Evolutionary conservation across 768 basidiomycete genomes (phyloP).

Genomic region (Hericium coralloides): DNA sequence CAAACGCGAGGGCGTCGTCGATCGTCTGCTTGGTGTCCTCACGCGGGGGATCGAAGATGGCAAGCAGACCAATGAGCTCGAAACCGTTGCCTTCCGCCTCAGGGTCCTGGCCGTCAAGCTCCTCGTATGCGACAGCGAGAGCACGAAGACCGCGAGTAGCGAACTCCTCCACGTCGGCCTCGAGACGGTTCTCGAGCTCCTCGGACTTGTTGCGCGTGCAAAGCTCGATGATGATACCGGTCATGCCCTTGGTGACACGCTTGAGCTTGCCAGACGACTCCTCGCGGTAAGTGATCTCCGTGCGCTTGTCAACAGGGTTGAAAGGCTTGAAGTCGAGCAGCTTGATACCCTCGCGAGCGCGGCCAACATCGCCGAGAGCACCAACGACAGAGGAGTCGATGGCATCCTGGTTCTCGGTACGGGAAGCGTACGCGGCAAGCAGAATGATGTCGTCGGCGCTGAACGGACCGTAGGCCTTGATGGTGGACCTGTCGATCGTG

Average conservation of each 20-base stretch:
- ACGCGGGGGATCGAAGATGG: constrained; percentile 97
- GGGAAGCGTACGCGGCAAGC: constrained; percentile 91
- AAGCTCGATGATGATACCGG: constrained; percentile 94
- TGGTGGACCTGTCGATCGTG: constrained; percentile 88
- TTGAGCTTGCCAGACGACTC: constrained; percentile 92
- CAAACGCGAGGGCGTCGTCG: constrained; percentile 91
- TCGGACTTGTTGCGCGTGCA: constrained; percentile 97
- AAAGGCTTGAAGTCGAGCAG: constrained; percentile 99
- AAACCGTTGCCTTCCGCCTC: constrained; percentile 94
- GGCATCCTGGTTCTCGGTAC: constrained; percentile 98
- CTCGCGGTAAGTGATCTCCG: constrained; percentile 96
- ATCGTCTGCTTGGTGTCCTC: constrained; percentile 99
- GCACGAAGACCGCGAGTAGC: constrained; percentile 95
- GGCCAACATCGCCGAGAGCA: constrained; percentile 60
- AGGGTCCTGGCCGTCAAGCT: constrained; percentile 71
- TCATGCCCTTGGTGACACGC: constrained; percentile 99
- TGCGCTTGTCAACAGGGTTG: constrained; percentile 99
- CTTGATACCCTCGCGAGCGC: constrained; percentile 88
- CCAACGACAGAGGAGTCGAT: constrained; percentile 84
- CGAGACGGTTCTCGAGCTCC: constrained; percentile 82
- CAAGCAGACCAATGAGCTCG: constrained; percentile 92
- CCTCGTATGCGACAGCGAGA: constrained; percentile 92
- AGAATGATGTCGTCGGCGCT: constrained; percentile 87
- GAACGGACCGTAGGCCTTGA: constrained; percentile 86
- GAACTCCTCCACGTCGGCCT: constrained; percentile 94